These are phyloP conservation scores for Phaffia rhodozyma DNA, from an alignment of 1,284 basidiomycete species.

Conservation along the genomic window DNA sequence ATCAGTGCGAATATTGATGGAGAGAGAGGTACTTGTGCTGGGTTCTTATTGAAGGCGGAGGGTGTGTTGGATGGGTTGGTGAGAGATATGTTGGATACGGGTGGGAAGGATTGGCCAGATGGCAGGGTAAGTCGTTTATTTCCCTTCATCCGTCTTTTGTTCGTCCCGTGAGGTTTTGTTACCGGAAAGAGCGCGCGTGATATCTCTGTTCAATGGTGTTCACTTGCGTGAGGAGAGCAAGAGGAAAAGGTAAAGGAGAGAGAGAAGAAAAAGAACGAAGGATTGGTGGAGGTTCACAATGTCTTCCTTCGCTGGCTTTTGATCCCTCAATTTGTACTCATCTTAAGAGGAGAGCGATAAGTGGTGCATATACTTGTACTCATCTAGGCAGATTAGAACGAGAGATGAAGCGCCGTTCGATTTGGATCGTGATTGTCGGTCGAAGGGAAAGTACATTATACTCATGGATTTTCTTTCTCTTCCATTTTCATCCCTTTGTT, in stretches of 20 bases:
- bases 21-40: conserved; percentile 56
- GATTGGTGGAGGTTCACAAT: conserved; percentile 1
- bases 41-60: conserved; percentile 73
- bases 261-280: neutral
- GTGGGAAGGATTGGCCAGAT: conserved; percentile 46
- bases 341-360: no score
- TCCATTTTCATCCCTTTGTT: neutral
- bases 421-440: neutral
- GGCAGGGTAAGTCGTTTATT: conserved; percentile 58
- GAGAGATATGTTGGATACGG: conserved; percentile 53
- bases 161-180: neutral
- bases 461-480: conserved; percentile 7
- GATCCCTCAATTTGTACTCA: no score
- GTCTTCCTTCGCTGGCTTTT: no score
- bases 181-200: neutral
- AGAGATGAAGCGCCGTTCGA: neutral
- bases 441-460: neutral
- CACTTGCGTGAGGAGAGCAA: no score
- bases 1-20: conserved; percentile 46
- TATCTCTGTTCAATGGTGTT: no score
- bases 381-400: neutral
- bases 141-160: neutral
- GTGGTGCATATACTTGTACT: no score
- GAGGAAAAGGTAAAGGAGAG: no score
- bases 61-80: conserved; percentile 71